Base-by-base conservation (phyloP, 352 stramenopile genomes). In the Phytophthora agathidicida region DNA sequence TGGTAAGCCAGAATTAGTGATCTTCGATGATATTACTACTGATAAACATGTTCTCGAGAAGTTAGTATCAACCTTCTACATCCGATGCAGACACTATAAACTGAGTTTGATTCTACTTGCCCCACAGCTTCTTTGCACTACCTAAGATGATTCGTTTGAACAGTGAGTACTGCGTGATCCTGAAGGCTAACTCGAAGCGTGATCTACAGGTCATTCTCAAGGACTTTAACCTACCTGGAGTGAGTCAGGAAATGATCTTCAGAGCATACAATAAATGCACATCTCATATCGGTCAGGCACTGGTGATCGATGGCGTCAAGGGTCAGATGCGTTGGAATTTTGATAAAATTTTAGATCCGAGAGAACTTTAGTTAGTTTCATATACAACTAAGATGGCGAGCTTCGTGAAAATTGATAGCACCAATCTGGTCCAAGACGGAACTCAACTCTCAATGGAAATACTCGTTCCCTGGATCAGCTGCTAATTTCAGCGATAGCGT, bases 161-260 rank as follows among this genome's bases (percentile, higher is more conserved):
- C 10, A 11, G 8, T 20, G 39, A 47, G 14, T 35, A 35, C 7
- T 14, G 6, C 7, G 42, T 19, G 0, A 61, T 61, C 31, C 19
- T 61, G 24, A 61, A 41, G 13, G 51, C 51, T n/a, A 60, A 60
- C 36, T 60, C 51, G 16, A 60, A 60, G 14, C 30, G 51, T 20
- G 51, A 60, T 60, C 16, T 60, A 11, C 31, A 51, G 16, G 37
- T 60, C 23, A 30, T 60, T 51, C 23, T 52, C 10, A 51, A 52
- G 23, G 51, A 60, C n/a, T 60, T 52, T 20, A 60, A 60, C 44
- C 42, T 62, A 14, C n/a, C 20, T 3, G 20, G n/a, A 22, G 23
- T 46, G 6, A 24, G 16, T 32, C 6, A 46, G 16, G 13, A 24
- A 20, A 27, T 24, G 11, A 46, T 32, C 3, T 24, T 46, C 38